Percentiles rank a stretch among this genome's conserved stretches.
These are phyloP conservation scores for Suillus hirtellus DNA, from an alignment of 768 basidiomycete species.

Conservation along the genomic window DNA sequence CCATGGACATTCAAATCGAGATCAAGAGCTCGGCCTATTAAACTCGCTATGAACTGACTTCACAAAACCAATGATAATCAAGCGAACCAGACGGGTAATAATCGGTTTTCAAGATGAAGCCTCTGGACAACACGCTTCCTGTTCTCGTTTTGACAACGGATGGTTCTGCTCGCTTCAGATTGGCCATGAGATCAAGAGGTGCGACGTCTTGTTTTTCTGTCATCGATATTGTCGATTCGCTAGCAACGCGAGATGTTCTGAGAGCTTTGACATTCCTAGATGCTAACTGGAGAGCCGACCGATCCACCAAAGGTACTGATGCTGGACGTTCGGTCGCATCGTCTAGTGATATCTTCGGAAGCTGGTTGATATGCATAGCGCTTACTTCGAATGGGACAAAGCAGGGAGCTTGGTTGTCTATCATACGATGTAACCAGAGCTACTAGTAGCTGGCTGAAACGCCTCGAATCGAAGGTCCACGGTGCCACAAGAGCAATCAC, in stretches of 20 bases:
- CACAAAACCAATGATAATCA: conserved; percentile 2
- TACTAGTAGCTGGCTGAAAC: neutral
- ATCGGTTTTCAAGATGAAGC: conserved; percentile 95
- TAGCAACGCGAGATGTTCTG: conserved; percentile 6
- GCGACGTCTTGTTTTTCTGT: conserved; percentile 15
- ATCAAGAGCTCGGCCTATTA: conserved; percentile 79
- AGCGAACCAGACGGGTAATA: conserved; percentile 72
- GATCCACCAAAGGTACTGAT: conserved; percentile 16
- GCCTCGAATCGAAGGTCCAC: conserved; percentile 1
- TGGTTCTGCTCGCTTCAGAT: conserved; percentile 64
- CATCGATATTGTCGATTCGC: conserved; percentile 8
- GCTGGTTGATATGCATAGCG: neutral
- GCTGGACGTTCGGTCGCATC: conserved; percentile 9
- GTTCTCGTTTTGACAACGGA: conserved; percentile 80
- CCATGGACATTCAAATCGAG: conserved; percentile 91
- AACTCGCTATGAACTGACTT: conserved; percentile 10
- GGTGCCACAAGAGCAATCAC: neutral
- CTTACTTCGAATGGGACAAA: neutral
- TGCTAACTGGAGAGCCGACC: conserved; percentile 12
- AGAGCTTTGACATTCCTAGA: neutral
- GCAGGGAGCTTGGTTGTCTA: neutral
- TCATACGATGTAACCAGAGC: neutral
- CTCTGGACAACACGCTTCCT: conserved; percentile 82
- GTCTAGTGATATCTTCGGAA: neutral
- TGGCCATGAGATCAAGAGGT: conserved; percentile 61